These are phyloP conservation scores for Apodospora peruviana DNA, from an alignment of 495 filamentous ascomycete species.

Conservation along the genomic window DNA sequence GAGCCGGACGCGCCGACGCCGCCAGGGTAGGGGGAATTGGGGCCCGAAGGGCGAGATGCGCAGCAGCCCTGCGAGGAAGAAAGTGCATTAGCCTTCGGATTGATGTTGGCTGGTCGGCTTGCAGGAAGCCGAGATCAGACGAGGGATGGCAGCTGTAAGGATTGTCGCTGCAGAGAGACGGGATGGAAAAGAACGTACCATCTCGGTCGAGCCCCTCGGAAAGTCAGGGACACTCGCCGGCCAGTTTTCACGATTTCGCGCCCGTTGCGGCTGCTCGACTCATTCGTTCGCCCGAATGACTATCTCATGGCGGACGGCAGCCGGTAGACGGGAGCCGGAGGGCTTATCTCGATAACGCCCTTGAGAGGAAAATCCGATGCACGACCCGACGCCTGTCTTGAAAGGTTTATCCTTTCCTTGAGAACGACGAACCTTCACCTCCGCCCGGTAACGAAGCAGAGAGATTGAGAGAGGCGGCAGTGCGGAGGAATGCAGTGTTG, in stretches of 20 bases:
- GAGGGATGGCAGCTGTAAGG: not conserved
- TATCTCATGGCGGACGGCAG: not conserved
- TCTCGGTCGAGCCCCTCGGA: too few relatives aligned
- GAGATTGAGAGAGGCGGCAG: too few relatives aligned
- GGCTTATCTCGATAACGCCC: not conserved
- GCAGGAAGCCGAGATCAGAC: not conserved
- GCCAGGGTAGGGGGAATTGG: conserved; percentile 38
- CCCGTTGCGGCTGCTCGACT: not conserved
- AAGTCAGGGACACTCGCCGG: too few relatives aligned
- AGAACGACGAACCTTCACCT: too few relatives aligned
- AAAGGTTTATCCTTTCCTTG: too few relatives aligned
- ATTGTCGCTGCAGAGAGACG: too few relatives aligned
- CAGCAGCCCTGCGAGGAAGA: conserved; percentile 39
- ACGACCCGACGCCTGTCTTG: too few relatives aligned
- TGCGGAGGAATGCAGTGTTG: too few relatives aligned
- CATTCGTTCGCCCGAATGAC: not conserved
- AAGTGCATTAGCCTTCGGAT: not conserved
- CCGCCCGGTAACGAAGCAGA: too few relatives aligned
- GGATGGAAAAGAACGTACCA: too few relatives aligned
- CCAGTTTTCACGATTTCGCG: too few relatives aligned
- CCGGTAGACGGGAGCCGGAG: not conserved
- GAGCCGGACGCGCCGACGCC: conserved; percentile 33
- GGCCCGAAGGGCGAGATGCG: conserved; percentile 37
- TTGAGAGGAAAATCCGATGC: not conserved
- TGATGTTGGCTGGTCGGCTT: too few relatives aligned